A percentile compares a stretch with the other conserved stretches of the same genome.
These are phyloP conservation scores for Lizanozyma gosingica DNA, from an alignment of 1,139 yeast genomes.

Conservation along the genomic window DNA sequence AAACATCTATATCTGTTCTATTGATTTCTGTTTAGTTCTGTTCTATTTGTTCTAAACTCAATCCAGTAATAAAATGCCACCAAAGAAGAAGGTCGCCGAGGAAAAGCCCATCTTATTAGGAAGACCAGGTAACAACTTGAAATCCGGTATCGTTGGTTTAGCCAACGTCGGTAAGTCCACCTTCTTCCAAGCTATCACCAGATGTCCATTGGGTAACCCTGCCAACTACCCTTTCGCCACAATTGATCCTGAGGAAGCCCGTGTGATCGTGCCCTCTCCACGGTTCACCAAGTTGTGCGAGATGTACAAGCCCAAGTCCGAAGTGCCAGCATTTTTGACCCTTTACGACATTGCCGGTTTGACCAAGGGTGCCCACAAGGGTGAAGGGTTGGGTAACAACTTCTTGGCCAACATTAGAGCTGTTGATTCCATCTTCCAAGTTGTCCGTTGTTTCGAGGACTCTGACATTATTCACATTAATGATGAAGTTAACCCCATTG, in stretches of 20 bases:
- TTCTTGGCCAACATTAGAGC: conserved; percentile 62
- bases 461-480: conserved; percentile 97
- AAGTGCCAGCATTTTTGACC: conserved; percentile 47
- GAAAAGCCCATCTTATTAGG: conserved; percentile 90
- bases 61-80: conserved; percentile 70
- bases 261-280: conserved; percentile 46
- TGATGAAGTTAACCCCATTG: conserved; percentile 94
- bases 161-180: conserved; percentile 75
- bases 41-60: too few relatives aligned
- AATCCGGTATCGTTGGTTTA: conserved; percentile 80
- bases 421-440: conserved; percentile 69
- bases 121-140: conserved; percentile 96
- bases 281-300: conserved; percentile 31
- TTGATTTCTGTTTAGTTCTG: too few relatives aligned
- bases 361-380: conserved; percentile 63
- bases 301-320: conserved; percentile 35
- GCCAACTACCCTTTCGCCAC: conserved; percentile 80
- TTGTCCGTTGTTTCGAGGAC: conserved; percentile 61
- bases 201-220: conserved; percentile 60
- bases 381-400: conserved; percentile 73
- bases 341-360: conserved; percentile 70
- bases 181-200: conserved; percentile 62
- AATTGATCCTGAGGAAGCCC: conserved; percentile 63
- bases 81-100: conserved; percentile 78
- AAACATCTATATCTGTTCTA: too few relatives aligned